Conservation (phyloP, 345 rosid genomes). For the Euphorbia tirucalli region DNA sequence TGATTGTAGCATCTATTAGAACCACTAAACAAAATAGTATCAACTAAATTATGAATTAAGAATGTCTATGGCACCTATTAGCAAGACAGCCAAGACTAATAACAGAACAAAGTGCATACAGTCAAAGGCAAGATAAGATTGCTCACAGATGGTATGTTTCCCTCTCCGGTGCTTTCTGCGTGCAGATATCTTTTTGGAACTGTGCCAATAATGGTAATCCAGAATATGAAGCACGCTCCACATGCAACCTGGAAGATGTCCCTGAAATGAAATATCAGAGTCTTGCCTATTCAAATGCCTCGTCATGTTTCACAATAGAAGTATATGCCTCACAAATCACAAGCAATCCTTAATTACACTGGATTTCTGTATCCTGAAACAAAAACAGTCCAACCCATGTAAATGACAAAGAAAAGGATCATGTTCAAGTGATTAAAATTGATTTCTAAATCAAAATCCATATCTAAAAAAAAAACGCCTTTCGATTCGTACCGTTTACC, state of each 20-base stretch:
- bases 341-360: too few relatives aligned
- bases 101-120: too few relatives aligned
- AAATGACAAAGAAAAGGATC: neutral
- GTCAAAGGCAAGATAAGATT: slow-evolving; percentile 17
- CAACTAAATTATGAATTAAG: neutral
- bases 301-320: slow-evolving; percentile 34
- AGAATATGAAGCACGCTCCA: slow-evolving; percentile 58
- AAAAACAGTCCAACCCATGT: neutral
- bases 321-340: too few relatives aligned
- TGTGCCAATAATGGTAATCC: slow-evolving; percentile 50
- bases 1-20: neutral
- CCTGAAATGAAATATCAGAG: slow-evolving; percentile 34
- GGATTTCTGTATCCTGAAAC: neutral
- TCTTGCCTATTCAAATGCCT: slow-evolving; percentile 33
- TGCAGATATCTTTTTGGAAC: slow-evolving; percentile 28
- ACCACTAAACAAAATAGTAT: neutral
- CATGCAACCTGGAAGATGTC: slow-evolving; percentile 52
- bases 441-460: neutral
- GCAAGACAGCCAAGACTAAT: too few relatives aligned
- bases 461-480: too few relatives aligned
- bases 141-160: slow-evolving; percentile 42
- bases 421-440: neutral
- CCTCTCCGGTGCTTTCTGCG: slow-evolving; percentile 34
- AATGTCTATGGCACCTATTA: too few relatives aligned
- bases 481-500: neutral